phyloP scores from a whole-genome alignment of 148 eudicot species.

The Nepenthes mirabilis region DNA sequence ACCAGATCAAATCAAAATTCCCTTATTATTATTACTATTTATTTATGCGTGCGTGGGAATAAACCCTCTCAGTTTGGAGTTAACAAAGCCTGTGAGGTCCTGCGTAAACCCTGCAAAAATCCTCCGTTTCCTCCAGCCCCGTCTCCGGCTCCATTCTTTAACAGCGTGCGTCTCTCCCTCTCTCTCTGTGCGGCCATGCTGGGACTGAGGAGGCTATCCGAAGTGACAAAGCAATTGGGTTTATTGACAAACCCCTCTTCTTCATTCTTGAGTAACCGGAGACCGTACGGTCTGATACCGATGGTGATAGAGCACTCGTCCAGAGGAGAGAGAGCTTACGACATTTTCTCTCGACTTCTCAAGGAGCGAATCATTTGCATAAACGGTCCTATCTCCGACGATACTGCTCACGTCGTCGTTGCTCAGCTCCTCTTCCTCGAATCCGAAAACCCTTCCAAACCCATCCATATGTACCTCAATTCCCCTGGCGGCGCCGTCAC shows the following conservation, averaged over 20 bases:
- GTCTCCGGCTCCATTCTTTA: too few species aligned
- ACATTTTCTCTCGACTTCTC: conserved; percentile 85
- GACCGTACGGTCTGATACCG: conserved; percentile 57
- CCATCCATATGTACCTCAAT: conserved; percentile 84
- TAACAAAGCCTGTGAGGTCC: too few species aligned
- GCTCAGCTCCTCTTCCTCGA: conserved; percentile 92
- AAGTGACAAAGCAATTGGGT: not conserved
- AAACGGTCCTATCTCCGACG: conserved; percentile 82
- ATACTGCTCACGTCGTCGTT: conserved; percentile 88
- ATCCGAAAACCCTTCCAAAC: conserved; percentile 92
- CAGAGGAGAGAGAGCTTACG: conserved; percentile 87
- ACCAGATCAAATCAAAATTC: too few species aligned
- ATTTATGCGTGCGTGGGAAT: too few species aligned
- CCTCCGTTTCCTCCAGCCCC: too few species aligned
- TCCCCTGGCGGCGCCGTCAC: conserved; percentile 99
- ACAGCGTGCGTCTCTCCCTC: not conserved
- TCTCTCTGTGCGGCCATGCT: conserved; percentile 3
- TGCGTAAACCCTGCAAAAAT: too few species aligned
- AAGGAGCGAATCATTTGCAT: conserved; percentile 90
- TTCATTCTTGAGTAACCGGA: not conserved
- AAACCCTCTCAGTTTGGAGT: too few species aligned
- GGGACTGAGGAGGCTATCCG: conserved; percentile 4
- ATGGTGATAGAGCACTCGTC: conserved; percentile 98
- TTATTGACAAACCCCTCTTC: conserved; percentile 1
- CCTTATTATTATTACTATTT: too few species aligned